A percentile compares a stretch with the other conserved stretches of the same genome.
phyloP scores from a whole-genome alignment of 2,329 filamentous ascomycete genomes.

The Aureobasidium melanogenum region DNA sequence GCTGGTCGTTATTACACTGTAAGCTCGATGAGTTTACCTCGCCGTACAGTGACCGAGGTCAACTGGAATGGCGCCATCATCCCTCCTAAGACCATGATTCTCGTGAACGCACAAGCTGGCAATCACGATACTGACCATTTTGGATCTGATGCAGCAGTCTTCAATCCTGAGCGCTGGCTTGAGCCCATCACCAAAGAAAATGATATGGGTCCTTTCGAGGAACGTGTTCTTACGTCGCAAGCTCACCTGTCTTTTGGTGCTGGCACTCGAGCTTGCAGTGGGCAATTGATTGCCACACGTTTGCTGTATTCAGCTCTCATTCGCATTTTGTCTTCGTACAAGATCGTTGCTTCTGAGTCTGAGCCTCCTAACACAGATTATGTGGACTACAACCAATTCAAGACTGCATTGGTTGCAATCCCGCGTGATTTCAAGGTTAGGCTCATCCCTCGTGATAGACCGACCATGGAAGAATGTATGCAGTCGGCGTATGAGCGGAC shows the following conservation, averaged over 20 bases:
- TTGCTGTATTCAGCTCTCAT: constrained; percentile 43
- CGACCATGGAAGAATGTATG: constrained; percentile 33
- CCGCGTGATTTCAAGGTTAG: constrained; percentile 50
- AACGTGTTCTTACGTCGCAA: constrained; percentile 17
- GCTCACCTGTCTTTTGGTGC: constrained; percentile 45
- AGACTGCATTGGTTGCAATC: constrained; percentile 51
- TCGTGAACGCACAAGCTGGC: constrained; percentile 47
- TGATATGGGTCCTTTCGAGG: constrained; percentile 1
- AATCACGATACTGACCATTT: constrained; percentile 46
- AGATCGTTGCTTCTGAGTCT: constrained; percentile 39
- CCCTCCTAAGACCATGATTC: constrained; percentile 44
- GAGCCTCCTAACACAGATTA: constrained; percentile 53
- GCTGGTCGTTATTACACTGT: constrained; percentile 47
- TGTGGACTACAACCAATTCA: constrained; percentile 53
- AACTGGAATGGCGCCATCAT: constrained; percentile 45
- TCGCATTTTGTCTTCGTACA: constrained; percentile 41
- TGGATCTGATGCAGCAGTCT: constrained; percentile 35
- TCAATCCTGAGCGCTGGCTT: constrained; percentile 45
- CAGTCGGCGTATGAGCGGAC: constrained; percentile 37
- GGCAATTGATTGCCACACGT: constrained; percentile 42
- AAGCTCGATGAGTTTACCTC: constrained; percentile 43
- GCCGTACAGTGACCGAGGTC: constrained; percentile 43
- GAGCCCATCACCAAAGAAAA: constrained; percentile 21
- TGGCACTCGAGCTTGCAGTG: constrained; percentile 43
- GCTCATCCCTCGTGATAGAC: constrained; percentile 43